Evolutionary conservation across 345 rosid genomes (phyloP).

Genomic region (Murraya paniculata): DNA sequence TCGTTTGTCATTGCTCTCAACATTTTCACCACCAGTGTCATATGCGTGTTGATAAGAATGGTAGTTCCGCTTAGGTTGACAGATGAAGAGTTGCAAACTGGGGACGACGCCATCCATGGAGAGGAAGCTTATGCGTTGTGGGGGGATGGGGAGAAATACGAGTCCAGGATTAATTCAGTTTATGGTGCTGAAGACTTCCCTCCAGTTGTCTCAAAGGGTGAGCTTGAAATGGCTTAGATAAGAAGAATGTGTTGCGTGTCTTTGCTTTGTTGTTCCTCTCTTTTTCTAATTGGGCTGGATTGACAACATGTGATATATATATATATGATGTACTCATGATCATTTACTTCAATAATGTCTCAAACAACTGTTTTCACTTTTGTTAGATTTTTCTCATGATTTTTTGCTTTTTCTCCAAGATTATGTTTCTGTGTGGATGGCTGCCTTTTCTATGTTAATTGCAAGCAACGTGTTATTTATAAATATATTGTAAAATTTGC

Average conservation of each 20-base stretch:
- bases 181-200: conserved; percentile 39
- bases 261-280: not conserved
- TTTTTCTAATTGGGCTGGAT: not conserved
- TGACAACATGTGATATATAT: no score
- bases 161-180: conserved; percentile 42
- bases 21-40: conserved; percentile 34
- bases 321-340: not conserved
- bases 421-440: no score
- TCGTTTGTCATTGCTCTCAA: conserved; percentile 37
- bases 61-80: conserved; percentile 49
- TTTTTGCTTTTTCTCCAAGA: no score
- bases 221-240: conserved; percentile 44
- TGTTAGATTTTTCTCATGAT: not conserved
- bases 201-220: conserved; percentile 24
- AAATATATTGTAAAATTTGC: no score
- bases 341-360: not conserved
- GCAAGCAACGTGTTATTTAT: no score
- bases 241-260: not conserved
- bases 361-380: not conserved
- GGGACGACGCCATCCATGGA: conserved; percentile 67
- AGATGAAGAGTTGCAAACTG: conserved; percentile 51
- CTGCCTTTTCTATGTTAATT: no score
- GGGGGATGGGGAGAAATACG: conserved; percentile 72
- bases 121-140: conserved; percentile 69
- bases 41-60: conserved; percentile 40